phyloP scores from a whole-genome alignment of 2,329 filamentous ascomycete species.

The Aspergillus fischeri region DNA sequence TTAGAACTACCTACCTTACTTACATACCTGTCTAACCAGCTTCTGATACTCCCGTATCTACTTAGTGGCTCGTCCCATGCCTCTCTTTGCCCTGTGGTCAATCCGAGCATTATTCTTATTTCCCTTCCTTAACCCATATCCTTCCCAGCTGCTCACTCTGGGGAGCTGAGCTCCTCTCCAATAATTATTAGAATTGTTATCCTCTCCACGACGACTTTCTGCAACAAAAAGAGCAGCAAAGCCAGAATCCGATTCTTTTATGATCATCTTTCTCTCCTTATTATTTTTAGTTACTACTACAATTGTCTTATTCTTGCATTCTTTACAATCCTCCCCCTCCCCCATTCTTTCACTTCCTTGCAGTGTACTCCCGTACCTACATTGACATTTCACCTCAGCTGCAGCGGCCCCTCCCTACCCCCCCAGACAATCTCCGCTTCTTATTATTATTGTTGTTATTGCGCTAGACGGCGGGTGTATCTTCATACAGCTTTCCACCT shows the following conservation, averaged over 20 bases:
- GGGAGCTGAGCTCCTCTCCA: not conserved
- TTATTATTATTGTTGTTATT: not conserved
- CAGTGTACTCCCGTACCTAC: not conserved
- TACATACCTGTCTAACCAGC: not conserved
- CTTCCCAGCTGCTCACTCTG: not conserved
- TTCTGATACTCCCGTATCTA: not conserved
- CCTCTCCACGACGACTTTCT: not conserved
- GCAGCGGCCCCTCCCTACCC: not conserved
- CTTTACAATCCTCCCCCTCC: conserved; percentile 5
- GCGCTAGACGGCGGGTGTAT: not conserved
- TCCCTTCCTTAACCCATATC: not conserved
- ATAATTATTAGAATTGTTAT: too few relatives aligned
- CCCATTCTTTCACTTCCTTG: conserved; percentile 4
- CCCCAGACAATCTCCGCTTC: not conserved
- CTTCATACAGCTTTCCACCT: not conserved
- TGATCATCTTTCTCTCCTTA: conserved; percentile 12
- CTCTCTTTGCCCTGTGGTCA: not conserved
- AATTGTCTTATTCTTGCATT: not conserved
- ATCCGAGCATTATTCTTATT: not conserved
- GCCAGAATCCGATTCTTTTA: conserved; percentile 10
- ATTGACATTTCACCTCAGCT: not conserved
- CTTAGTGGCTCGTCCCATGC: too few relatives aligned
- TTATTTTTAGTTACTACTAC: not conserved
- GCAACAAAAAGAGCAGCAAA: conserved; percentile 4
- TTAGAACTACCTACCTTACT: not conserved